These are phyloP conservation scores for Kwoniella sp. DNA, from an alignment of 768 basidiomycete species.

Conservation along the genomic window DNA sequence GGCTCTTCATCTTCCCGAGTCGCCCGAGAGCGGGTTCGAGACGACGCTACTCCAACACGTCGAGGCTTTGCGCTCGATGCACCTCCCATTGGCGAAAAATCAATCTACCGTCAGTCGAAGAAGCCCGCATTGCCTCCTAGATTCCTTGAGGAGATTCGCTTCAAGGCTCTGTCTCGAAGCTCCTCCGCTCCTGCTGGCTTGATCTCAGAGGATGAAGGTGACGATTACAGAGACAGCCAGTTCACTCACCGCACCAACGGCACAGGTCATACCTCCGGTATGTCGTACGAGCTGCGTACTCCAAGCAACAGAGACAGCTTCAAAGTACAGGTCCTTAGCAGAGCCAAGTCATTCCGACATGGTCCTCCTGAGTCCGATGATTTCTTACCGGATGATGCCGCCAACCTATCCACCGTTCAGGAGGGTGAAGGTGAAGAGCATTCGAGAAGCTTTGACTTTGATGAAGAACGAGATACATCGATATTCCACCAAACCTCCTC, in stretches of 20 bases:
- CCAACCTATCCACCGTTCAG: slow-evolving; percentile 30
- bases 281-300: slow-evolving; percentile 56
- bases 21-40: slow-evolving; percentile 34
- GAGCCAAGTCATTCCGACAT: slow-evolving; percentile 35
- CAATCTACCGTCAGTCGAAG: slow-evolving; percentile 34
- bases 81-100: slow-evolving; percentile 50
- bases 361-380: slow-evolving; percentile 25
- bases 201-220: slow-evolving; percentile 55
- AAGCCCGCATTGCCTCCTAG: slow-evolving; percentile 48
- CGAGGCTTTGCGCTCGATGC: slow-evolving; percentile 29
- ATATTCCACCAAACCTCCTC: slow-evolving; percentile 45
- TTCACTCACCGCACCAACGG: slow-evolving; percentile 64
- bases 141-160: slow-evolving; percentile 53
- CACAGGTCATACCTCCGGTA: slow-evolving; percentile 64
- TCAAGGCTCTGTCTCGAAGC: slow-evolving; percentile 44
- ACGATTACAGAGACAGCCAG: slow-evolving; percentile 61
- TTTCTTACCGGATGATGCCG: slow-evolving; percentile 23
- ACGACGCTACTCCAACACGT: slow-evolving; percentile 30
- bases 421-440: slow-evolving; percentile 31
- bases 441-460: slow-evolving; percentile 9
- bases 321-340: slow-evolving; percentile 30
- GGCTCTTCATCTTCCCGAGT: slow-evolving; percentile 33
- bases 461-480: not conserved
- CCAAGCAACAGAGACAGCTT: slow-evolving; percentile 38
- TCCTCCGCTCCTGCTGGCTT: slow-evolving; percentile 45